Evolutionary conservation across 2,329 filamentous ascomycete species (phyloP), one percentile per base, ranked within the genome.

Genomic region (Hymenotorrendiella dingleyae): DNA sequence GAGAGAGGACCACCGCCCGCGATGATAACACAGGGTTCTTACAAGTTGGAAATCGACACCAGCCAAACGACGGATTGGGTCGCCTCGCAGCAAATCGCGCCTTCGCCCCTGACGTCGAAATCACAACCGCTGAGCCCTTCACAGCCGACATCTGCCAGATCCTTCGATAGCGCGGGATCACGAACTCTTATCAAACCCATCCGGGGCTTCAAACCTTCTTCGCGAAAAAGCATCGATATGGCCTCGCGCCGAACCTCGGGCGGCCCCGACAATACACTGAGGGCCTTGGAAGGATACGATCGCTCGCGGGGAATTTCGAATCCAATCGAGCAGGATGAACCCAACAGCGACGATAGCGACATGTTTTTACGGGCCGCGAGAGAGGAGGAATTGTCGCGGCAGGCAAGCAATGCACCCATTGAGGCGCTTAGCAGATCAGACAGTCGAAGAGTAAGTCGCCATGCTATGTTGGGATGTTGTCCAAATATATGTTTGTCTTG

Each of bases 321-420:
- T 29, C 48, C 49, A 8, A 20, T 19, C 10, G 53, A 55, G 14
- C 48, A 43, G 22, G 57, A 60, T 24, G 54, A 58, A 22, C 49
- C 53, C n/a, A 50, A 49, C 26, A 60, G 55, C 36, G 59, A 62
- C 44, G 58, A 60, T 17, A 56, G 54, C 24, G 59, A 62, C 49
- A 42, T 62, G 9, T 62, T 60, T 27, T 46, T 62, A 3, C 52
- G 53, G 30, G 56, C 57, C 20, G 59, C 59, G n/a, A 46, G 52
- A 27, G 57, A 59, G 40, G 59, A 62, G 44, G 56, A 60, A 24
- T 47, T 50, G 42, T 34, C 42, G 14, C 48, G 50, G 44, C 45
- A 49, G 36, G 40, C 43, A 24, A 39, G 26, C 28, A 46, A 46
- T 36, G 42, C 22, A 26, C 42, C 39, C 21, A 40, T 33, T 24